phyloP scores from a whole-genome alignment of 768 basidiomycete species.

The Auriculariales sp. region DNA sequence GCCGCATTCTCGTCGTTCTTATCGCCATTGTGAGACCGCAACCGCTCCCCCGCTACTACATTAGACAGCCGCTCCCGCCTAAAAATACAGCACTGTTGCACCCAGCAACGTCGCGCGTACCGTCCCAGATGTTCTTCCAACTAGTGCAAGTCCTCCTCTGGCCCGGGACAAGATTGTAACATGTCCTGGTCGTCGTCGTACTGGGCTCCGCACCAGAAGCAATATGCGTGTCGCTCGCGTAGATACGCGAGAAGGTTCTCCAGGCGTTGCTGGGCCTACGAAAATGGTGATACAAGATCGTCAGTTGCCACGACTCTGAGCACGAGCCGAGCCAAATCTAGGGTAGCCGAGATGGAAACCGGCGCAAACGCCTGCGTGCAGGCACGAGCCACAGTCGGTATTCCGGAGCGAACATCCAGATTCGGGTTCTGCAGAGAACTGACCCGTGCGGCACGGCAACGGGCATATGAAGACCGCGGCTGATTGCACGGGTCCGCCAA shows the following conservation, averaged over 20 bases:
- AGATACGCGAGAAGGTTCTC: slow-evolving; percentile 56
- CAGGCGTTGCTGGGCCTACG: slow-evolving; percentile 58
- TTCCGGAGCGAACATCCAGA: too few species aligned
- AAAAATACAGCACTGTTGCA: too few species aligned
- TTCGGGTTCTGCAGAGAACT: too few species aligned
- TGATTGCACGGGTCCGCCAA: too few species aligned
- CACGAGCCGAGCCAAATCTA: background rate
- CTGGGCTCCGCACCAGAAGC: slow-evolving; percentile 79
- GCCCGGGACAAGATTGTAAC: slow-evolving; percentile 53
- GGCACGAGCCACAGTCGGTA: too few species aligned
- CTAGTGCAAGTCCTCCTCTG: slow-evolving; percentile 69
- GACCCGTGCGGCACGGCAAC: too few species aligned
- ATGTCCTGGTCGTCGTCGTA: slow-evolving; percentile 52
- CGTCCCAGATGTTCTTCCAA: slow-evolving; percentile 19
- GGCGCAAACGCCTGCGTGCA: too few species aligned
- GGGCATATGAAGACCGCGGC: too few species aligned
- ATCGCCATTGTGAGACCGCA: background rate
- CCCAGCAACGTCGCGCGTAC: too few species aligned
- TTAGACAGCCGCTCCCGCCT: background rate
- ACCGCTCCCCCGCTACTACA: background rate
- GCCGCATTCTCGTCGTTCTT: background rate
- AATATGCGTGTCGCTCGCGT: slow-evolving; percentile 57
- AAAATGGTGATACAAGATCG: slow-evolving; percentile 4
- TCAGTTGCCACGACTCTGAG: background rate
- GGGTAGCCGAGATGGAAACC: too few species aligned